Conservation (phyloP, 768 basidiomycete species). For the Tylopilus sp. region DNA sequence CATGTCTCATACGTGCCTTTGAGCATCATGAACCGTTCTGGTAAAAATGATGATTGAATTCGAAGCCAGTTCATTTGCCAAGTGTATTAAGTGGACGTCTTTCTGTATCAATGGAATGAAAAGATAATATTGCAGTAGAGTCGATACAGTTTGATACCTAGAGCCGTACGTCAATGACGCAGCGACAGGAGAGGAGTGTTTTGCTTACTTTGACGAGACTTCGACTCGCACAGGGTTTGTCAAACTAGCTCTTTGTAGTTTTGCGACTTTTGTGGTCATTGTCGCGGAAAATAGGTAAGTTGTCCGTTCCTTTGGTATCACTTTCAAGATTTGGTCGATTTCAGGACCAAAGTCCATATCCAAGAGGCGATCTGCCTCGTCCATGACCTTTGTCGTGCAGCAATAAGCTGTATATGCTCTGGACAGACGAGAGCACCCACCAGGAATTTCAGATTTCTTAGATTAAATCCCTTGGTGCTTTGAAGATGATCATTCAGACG, state of each 20-base stretch:
- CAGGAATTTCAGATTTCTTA: conserved; percentile 82
- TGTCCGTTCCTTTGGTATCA: conserved; percentile 89
- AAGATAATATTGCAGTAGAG: conserved; percentile 92
- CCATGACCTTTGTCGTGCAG: conserved; percentile 66
- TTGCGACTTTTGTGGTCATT: conserved; percentile 98
- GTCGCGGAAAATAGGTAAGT: conserved; percentile 98
- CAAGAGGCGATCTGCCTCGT: conserved; percentile 92
- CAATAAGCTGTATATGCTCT: neutral
- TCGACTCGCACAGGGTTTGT: conserved; percentile 92
- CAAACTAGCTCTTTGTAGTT: conserved; percentile 91
- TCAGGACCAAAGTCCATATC: conserved; percentile 96
- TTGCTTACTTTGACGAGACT: conserved; percentile 82
- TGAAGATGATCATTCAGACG: conserved; percentile 91
- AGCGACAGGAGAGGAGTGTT: neutral
- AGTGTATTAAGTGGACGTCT: conserved; percentile 85
- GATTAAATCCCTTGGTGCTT: conserved; percentile 94
- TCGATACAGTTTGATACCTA: conserved; percentile 96
- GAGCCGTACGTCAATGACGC: neutral
- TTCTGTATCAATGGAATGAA: conserved; percentile 90
- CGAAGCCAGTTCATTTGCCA: conserved; percentile 84
- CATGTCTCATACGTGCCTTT: conserved; percentile 46
- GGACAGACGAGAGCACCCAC: conserved; percentile 44
- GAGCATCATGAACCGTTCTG: conserved; percentile 90
- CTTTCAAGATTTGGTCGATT: conserved; percentile 94
- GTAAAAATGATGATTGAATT: conserved; percentile 97